These are phyloP conservation scores for Discostella stelligera DNA, from an alignment of 352 stramenopile species.

Conservation along the genomic window DNA sequence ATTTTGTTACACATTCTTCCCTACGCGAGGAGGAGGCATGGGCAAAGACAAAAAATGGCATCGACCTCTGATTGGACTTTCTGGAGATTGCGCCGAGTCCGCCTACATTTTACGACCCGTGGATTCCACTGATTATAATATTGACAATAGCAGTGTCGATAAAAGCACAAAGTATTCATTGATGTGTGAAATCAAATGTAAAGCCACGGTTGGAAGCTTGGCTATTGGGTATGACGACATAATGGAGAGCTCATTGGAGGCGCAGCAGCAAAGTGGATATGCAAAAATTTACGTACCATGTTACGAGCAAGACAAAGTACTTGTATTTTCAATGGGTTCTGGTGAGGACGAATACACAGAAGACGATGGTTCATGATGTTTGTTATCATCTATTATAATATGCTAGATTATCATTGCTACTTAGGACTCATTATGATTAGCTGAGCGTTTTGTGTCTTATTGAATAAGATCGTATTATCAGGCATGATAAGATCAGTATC, in stretches of 20 bases:
- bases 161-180: constrained; percentile 68
- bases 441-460: not conserved
- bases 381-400: not conserved
- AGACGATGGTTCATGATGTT: constrained; percentile 43
- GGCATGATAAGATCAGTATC: not conserved
- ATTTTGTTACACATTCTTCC: constrained; percentile 85
- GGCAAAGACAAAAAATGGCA: constrained; percentile 27
- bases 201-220: constrained; percentile 75
- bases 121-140: constrained; percentile 13
- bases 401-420: not conserved
- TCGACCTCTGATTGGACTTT: constrained; percentile 75
- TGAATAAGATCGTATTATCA: too few relatives aligned
- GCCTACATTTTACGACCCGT: constrained; percentile 76
- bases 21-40: constrained; percentile 44
- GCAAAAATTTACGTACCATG: constrained; percentile 81
- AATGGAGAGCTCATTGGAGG: constrained; percentile 16
- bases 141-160: constrained; percentile 28
- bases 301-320: constrained; percentile 80
- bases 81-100: constrained; percentile 77
- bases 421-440: not conserved
- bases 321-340: constrained; percentile 76
- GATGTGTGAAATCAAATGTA: constrained; percentile 80
- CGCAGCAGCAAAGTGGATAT: constrained; percentile 67
- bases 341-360: constrained; percentile 54
- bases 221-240: constrained; percentile 78